phyloP scores from a whole-genome alignment of 2,329 filamentous ascomycete genomes.

The Cucurbitaria berberidis region DNA sequence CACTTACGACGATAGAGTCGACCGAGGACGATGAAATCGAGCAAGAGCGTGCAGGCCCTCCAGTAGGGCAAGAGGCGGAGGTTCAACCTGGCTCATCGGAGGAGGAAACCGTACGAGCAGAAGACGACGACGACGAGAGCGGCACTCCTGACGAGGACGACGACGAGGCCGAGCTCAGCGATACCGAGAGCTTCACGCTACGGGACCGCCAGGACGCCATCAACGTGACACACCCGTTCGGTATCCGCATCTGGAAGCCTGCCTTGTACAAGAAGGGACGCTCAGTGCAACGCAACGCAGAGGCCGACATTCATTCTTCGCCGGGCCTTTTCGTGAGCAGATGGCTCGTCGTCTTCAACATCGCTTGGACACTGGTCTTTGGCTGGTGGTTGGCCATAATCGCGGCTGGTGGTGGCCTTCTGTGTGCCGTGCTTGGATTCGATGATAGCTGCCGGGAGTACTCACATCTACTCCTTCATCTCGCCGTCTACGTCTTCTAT shows the following conservation, averaged over 20 bases:
- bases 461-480: slow-evolving; percentile 80
- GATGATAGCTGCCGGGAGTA: slow-evolving; percentile 82
- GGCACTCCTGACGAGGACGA: slow-evolving; percentile 64
- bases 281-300: slow-evolving; percentile 93
- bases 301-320: slow-evolving; percentile 95
- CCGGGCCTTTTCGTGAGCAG: slow-evolving; percentile 85
- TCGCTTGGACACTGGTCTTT: slow-evolving; percentile 88
- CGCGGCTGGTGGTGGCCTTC: slow-evolving; percentile 73
- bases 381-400: slow-evolving; percentile 94
- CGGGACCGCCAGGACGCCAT: slow-evolving; percentile 97
- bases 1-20: slow-evolving; percentile 58
- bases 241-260: slow-evolving; percentile 98
- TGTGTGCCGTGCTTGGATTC: slow-evolving; percentile 81
- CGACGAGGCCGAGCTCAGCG: slow-evolving; percentile 77
- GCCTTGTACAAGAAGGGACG: slow-evolving; percentile 97
- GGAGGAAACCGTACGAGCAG: slow-evolving; percentile 48
- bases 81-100: slow-evolving; percentile 38
- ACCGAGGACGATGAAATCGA: slow-evolving; percentile 53
- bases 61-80: slow-evolving; percentile 29
- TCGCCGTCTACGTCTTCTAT: slow-evolving; percentile 88
- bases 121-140: slow-evolving; percentile 50
- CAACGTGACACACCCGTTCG: slow-evolving; percentile 98
- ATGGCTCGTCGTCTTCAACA: slow-evolving; percentile 87
- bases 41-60: slow-evolving; percentile 40
- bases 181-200: slow-evolving; percentile 96